Conservation (phyloP, 169 alveolate genomes). For the Miamiensis avidus region DNA sequence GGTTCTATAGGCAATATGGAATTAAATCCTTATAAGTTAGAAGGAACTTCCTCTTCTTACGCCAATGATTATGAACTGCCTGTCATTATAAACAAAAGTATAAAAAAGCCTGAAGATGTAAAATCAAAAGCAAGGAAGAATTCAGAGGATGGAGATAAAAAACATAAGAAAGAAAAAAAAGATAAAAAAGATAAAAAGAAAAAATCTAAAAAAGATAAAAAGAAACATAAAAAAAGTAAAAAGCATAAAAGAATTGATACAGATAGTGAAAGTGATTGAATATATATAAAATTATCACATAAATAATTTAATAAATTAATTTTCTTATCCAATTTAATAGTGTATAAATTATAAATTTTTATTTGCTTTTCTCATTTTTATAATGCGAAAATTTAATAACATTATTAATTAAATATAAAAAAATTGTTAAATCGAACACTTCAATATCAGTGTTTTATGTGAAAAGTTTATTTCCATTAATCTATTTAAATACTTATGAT, state of each 20-base stretch:
- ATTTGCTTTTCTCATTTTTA: too few relatives aligned
- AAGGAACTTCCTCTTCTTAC: conserved; percentile 8
- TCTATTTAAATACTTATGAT: too few relatives aligned
- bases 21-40: conserved; percentile 36
- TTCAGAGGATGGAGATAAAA: conserved; percentile 21
- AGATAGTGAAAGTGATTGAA: conserved; percentile 2
- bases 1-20: conserved; percentile 20
- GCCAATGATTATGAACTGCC: conserved; percentile 1
- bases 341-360: too few relatives aligned
- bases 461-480: too few relatives aligned
- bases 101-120: background rate
- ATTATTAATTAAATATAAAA: too few relatives aligned
- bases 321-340: too few relatives aligned
- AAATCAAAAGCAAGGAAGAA: too few relatives aligned
- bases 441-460: too few relatives aligned
- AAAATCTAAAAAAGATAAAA: conserved; percentile 29
- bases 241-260: conserved; percentile 15
- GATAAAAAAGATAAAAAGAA: conserved; percentile 20
- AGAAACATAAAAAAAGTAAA: conserved; percentile 22
- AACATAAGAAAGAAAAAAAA: conserved; percentile 9
- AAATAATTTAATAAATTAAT: too few relatives aligned
- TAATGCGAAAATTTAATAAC: too few relatives aligned
- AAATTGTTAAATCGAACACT: too few relatives aligned
- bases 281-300: too few relatives aligned
- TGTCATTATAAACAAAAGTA: background rate